Evolutionary conservation across 306 rosid genomes (phyloP).

Genomic region (Clitoria ternatea): DNA sequence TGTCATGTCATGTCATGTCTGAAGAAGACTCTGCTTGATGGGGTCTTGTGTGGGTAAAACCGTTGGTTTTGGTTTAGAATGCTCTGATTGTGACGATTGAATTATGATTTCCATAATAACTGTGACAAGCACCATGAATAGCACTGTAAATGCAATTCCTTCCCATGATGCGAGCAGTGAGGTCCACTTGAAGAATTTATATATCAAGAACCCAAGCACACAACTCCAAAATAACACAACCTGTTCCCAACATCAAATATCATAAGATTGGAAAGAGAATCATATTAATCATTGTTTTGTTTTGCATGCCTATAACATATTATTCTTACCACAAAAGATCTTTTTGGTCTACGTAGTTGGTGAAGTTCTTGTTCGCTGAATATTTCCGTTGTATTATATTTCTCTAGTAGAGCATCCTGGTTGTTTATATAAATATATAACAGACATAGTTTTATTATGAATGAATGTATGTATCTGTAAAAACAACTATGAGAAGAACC

Average conservation of each 20-base stretch:
- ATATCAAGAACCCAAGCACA: slow-evolving; percentile 37
- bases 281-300: too few relatives aligned
- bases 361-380: slow-evolving; percentile 58
- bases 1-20: slow-evolving; percentile 26
- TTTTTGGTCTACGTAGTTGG: slow-evolving; percentile 50
- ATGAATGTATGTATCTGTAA: neutral
- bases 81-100: slow-evolving; percentile 57
- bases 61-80: slow-evolving; percentile 38
- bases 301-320: too few relatives aligned
- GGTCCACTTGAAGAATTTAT: slow-evolving; percentile 40
- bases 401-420: slow-evolving; percentile 82
- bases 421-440: neutral
- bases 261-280: too few relatives aligned
- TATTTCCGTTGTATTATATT: slow-evolving; percentile 36
- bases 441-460: neutral
- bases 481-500: neutral
- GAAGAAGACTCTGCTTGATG: slow-evolving; percentile 43
- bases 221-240: slow-evolving; percentile 56
- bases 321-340: slow-evolving; percentile 62
- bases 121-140: slow-evolving; percentile 42
- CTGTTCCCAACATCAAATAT: slow-evolving; percentile 36
- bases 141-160: slow-evolving; percentile 45
- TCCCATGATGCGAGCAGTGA: slow-evolving; percentile 65
- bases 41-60: slow-evolving; percentile 42
- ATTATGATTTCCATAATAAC: slow-evolving; percentile 63